phyloP scores from a whole-genome alignment of 345 rosid genomes.

The Hevea brasiliensis region DNA sequence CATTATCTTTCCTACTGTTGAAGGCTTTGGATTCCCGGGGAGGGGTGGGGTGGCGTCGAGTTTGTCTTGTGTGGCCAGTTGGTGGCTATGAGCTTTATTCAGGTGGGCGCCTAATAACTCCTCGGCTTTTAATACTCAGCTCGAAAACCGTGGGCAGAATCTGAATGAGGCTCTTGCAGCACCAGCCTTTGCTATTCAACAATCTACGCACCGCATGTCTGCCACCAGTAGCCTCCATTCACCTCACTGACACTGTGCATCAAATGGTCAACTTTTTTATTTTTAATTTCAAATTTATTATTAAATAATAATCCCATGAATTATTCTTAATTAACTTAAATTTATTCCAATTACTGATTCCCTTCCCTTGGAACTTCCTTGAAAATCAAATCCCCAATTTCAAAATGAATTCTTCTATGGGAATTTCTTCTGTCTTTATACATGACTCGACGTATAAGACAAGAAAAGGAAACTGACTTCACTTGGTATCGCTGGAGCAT shows the following conservation, averaged over 20 bases:
- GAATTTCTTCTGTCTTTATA: too few relatives aligned
- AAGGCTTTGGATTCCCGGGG: too few relatives aligned
- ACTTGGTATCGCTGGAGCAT: not conserved
- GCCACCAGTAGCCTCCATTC: not conserved
- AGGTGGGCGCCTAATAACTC: not conserved
- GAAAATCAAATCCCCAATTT: too few relatives aligned
- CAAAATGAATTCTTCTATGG: too few relatives aligned
- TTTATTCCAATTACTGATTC: too few relatives aligned
- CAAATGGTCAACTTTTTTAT: not conserved
- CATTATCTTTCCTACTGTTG: too few relatives aligned
- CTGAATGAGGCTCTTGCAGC: not conserved
- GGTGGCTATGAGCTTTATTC: not conserved
- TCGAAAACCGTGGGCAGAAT: conserved; percentile 15
- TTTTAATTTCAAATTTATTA: not conserved
- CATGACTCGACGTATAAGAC: too few relatives aligned
- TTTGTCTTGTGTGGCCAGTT: not conserved
- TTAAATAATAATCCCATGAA: too few relatives aligned
- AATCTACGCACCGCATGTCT: conserved; percentile 10
- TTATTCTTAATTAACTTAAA: too few relatives aligned
- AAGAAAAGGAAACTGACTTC: too few relatives aligned
- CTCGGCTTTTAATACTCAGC: not conserved
- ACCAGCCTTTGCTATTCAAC: not conserved
- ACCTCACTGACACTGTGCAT: not conserved
- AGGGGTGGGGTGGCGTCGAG: not conserved
- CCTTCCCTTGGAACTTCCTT: too few relatives aligned